These are phyloP conservation scores for Blechomonas ayalai DNA, from an alignment of 208 protist genomes.

Conservation along the genomic window DNA sequence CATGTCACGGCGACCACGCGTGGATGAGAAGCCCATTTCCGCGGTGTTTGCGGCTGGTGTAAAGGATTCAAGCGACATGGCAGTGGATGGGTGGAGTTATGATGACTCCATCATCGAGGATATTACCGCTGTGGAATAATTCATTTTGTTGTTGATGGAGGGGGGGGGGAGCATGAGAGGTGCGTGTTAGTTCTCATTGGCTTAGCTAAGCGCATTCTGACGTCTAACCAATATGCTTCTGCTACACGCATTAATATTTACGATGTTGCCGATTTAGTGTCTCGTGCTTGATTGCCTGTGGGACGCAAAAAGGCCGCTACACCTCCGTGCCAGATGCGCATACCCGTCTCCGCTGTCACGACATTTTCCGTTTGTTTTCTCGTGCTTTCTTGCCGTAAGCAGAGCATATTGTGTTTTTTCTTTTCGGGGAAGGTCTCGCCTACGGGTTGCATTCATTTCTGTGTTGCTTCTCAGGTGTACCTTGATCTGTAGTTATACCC, in stretches of 20 bases:
- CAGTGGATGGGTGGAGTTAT: constrained; percentile 4
- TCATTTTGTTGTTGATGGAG: neutral
- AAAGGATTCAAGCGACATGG: neutral
- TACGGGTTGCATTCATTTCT: too few relatives aligned
- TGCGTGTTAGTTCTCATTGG: too few relatives aligned
- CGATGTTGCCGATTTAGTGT: too few relatives aligned
- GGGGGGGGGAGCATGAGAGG: too few relatives aligned
- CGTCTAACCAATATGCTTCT: constrained; percentile 8
- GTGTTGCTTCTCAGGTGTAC: too few relatives aligned
- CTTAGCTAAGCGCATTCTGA: too few relatives aligned
- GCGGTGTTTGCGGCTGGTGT: constrained; percentile 2
- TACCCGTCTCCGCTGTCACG: too few relatives aligned
- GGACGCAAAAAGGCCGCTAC: too few relatives aligned
- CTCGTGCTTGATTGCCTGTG: too few relatives aligned
- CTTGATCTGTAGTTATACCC: too few relatives aligned
- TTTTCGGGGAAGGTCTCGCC: too few relatives aligned
- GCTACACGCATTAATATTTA: constrained; percentile 5
- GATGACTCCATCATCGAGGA: constrained; percentile 39
- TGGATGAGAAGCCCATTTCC: constrained; percentile 11
- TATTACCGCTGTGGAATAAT: constrained; percentile 14
- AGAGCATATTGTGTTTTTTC: constrained; percentile 1
- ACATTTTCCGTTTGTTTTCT: constrained; percentile 9
- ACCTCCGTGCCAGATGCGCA: too few relatives aligned
- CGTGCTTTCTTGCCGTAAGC: constrained; percentile 4
- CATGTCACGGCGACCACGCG: constrained; percentile 8